Evolutionary conservation across 805 yeast species (phyloP).

Genomic region (Ogataea allantospora): DNA sequence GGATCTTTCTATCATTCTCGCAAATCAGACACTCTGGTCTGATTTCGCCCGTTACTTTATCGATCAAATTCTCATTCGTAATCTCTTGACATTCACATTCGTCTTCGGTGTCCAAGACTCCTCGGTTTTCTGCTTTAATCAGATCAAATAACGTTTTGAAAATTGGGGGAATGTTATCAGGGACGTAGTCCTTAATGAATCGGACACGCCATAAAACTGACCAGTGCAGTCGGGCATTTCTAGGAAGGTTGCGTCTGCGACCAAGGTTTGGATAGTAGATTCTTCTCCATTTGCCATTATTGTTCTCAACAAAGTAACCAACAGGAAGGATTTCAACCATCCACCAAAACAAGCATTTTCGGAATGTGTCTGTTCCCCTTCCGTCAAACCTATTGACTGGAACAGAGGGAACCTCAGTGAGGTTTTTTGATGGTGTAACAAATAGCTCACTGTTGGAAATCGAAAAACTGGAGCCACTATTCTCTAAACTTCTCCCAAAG

Average conservation of each 20-base stretch:
- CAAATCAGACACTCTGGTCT: constrained; percentile 11
- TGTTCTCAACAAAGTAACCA: constrained; percentile 48
- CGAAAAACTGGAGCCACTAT: background rate
- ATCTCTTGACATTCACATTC: constrained; percentile 11
- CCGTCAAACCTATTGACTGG: constrained; percentile 36
- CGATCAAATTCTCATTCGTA: constrained; percentile 22
- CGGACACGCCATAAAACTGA: constrained; percentile 57
- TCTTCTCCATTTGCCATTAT: constrained; percentile 48
- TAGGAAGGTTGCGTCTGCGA: constrained; percentile 47
- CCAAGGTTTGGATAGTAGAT: constrained; percentile 58
- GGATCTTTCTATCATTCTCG: constrained; percentile 7
- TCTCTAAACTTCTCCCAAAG: background rate
- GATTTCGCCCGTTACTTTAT: constrained; percentile 20
- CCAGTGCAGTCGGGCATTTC: constrained; percentile 52
- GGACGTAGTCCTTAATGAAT: constrained; percentile 44
- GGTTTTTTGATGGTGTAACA: constrained; percentile 12
- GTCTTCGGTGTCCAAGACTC: constrained; percentile 2
- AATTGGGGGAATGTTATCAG: constrained; percentile 40
- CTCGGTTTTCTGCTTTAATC: constrained; percentile 7
- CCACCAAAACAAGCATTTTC: constrained; percentile 54
- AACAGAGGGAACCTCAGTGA: constrained; percentile 21
- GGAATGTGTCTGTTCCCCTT: constrained; percentile 34
- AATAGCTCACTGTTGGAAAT: constrained; percentile 12
- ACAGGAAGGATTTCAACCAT: constrained; percentile 58
- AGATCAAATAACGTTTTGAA: constrained; percentile 26